Percentiles rank a stretch among this genome's conserved stretches.
Conservation (phyloP, 306 rosid species). For the cucumber (Cucumis sativus) region DNA sequence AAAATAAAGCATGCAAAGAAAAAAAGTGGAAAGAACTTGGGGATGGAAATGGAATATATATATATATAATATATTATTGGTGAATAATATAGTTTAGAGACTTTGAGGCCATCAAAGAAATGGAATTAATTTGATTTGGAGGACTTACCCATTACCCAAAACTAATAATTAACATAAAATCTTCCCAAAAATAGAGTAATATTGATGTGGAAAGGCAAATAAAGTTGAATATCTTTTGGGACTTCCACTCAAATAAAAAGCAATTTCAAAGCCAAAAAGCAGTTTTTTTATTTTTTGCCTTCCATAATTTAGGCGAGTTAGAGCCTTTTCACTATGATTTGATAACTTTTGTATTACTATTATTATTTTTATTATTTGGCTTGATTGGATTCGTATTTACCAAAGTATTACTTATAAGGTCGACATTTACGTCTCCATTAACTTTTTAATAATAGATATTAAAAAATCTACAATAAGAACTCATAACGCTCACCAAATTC, state of each 20-base stretch:
- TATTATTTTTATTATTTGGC: too few relatives aligned
- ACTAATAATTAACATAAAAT: not conserved
- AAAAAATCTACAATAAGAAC: too few relatives aligned
- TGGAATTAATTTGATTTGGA: not conserved
- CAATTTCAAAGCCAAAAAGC: not conserved
- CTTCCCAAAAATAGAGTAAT: slow-evolving; percentile 13
- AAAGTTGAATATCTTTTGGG: not conserved
- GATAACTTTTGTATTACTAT: too few relatives aligned
- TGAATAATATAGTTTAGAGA: not conserved
- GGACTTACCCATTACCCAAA: too few relatives aligned
- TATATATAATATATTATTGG: too few relatives aligned
- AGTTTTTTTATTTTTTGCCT: not conserved
- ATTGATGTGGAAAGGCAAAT: not conserved
- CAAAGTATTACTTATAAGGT: too few relatives aligned
- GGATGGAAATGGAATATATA: not conserved
- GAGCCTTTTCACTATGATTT: not conserved
- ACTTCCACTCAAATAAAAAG: not conserved
- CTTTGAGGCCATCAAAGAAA: not conserved
- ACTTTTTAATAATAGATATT: too few relatives aligned
- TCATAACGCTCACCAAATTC: too few relatives aligned
- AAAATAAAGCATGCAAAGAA: not conserved
- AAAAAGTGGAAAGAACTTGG: not conserved
- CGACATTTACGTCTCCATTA: too few relatives aligned
- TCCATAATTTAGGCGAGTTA: not conserved
- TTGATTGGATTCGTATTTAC: too few relatives aligned